These are phyloP conservation scores for Lupinus albus DNA, from an alignment of 306 rosid genomes.

Conservation along the genomic window DNA sequence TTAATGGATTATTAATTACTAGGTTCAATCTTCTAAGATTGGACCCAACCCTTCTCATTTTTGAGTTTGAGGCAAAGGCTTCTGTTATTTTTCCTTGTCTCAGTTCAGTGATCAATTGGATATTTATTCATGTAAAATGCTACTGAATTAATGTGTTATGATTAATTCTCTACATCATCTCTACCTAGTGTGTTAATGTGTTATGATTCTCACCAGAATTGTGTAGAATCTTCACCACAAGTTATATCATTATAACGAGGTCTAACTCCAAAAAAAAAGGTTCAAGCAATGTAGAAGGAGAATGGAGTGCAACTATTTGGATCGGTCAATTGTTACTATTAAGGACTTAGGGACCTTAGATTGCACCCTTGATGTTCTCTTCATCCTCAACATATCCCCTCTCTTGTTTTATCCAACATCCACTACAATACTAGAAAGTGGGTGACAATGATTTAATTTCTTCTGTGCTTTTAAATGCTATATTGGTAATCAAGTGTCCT, in stretches of 20 bases:
- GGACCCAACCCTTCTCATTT: constrained; percentile 5
- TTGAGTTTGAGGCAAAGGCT: background rate
- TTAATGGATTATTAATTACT: background rate
- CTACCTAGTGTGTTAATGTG: too few relatives aligned
- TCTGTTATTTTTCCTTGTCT: constrained; percentile 4
- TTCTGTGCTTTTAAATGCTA: constrained; percentile 18
- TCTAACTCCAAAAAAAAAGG: constrained; percentile 2
- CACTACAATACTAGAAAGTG: constrained; percentile 47
- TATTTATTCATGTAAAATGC: too few relatives aligned
- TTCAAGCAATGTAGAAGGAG: background rate
- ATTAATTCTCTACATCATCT: too few relatives aligned
- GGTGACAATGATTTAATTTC: constrained; percentile 46
- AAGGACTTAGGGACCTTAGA: background rate
- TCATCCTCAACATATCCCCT: constrained; percentile 34
- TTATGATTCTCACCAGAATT: too few relatives aligned
- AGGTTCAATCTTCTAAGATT: constrained; percentile 17
- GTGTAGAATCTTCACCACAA: background rate
- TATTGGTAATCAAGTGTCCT: background rate
- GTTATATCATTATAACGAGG: constrained; percentile 2
- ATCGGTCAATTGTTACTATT: constrained; percentile 14
- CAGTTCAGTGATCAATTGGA: background rate
- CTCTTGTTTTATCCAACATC: constrained; percentile 49
- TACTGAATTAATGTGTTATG: too few relatives aligned
- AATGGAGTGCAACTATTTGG: constrained; percentile 33
- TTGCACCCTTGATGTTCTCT: constrained; percentile 29